Evolutionary conservation across 2,329 filamentous ascomycete genomes (phyloP).

Genomic region (Zymoseptoria ardabiliae): DNA sequence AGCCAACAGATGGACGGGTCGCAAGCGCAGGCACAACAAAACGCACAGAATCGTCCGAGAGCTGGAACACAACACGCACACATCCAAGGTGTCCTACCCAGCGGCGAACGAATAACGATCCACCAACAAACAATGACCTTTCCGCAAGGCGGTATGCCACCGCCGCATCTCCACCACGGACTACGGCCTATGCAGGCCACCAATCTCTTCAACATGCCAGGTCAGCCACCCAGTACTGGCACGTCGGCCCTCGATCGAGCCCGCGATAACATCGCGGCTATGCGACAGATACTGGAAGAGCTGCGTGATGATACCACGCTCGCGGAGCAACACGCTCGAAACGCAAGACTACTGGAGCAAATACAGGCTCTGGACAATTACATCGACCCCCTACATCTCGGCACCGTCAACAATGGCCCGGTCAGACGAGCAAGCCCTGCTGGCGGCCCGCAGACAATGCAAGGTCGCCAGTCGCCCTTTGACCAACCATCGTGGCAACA

Average conservation of each 20-base stretch:
- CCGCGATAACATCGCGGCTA: slow-evolving; percentile 25
- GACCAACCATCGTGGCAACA: slow-evolving; percentile 7
- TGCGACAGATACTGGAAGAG: slow-evolving; percentile 26
- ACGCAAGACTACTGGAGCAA: slow-evolving; percentile 18
- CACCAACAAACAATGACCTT: slow-evolving; percentile 20
- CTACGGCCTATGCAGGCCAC: slow-evolving; percentile 5
- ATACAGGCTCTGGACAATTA: slow-evolving; percentile 23
- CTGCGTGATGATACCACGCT: slow-evolving; percentile 14
- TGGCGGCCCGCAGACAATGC: not conserved
- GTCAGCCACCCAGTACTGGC: not conserved
- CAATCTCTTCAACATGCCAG: slow-evolving; percentile 1
- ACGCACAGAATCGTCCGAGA: not conserved
- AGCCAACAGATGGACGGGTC: not conserved
- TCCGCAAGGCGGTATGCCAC: not conserved
- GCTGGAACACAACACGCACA: not conserved
- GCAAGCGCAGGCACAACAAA: not conserved
- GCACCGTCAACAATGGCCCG: not conserved
- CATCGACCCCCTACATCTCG: slow-evolving; percentile 24
- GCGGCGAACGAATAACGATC: slow-evolving; percentile 25
- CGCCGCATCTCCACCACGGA: slow-evolving; percentile 1
- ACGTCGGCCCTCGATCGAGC: slow-evolving; percentile 23
- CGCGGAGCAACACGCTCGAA: slow-evolving; percentile 18
- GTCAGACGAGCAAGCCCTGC: not conserved
- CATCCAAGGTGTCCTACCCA: slow-evolving; percentile 20
- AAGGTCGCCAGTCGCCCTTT: not conserved